phyloP scores from a whole-genome alignment of 1,139 yeast genomes.

The Candida smagusa region DNA sequence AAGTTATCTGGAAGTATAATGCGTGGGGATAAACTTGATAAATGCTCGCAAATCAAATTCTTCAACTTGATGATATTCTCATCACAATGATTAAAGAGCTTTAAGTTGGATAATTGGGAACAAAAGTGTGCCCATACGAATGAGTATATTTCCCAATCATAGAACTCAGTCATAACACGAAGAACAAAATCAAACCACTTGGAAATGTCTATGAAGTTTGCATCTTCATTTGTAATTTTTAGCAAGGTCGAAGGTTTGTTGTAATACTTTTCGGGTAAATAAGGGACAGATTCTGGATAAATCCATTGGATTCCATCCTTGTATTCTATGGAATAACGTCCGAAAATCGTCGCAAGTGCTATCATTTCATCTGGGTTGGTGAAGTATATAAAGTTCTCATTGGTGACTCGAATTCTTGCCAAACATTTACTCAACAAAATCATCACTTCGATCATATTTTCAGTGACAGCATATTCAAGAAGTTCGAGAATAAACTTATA shows the following conservation, averaged over 20 bases:
- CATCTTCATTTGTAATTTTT: slow-evolving; percentile 1
- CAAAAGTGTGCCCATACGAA: slow-evolving; percentile 67
- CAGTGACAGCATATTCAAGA: slow-evolving; percentile 25
- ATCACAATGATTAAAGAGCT: slow-evolving; percentile 46
- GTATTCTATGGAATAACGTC: slow-evolving; percentile 27
- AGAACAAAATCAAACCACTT: slow-evolving; percentile 53
- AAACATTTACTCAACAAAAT: slow-evolving; percentile 52
- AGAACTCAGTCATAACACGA: slow-evolving; percentile 50
- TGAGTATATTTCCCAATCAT: slow-evolving; percentile 71
- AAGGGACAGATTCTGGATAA: slow-evolving; percentile 55
- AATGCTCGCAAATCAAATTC: slow-evolving; percentile 56
- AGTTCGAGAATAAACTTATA: slow-evolving; percentile 27
- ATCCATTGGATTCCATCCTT: slow-evolving; percentile 40
- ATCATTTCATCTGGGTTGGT: slow-evolving; percentile 61
- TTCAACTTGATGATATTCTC: slow-evolving; percentile 47
- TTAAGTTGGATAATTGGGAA: slow-evolving; percentile 65
- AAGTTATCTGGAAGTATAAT: slow-evolving; percentile 44
- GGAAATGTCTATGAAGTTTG: slow-evolving; percentile 37
- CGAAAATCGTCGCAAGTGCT: slow-evolving; percentile 60
- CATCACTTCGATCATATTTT: slow-evolving; percentile 31
- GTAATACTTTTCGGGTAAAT: slow-evolving; percentile 43
- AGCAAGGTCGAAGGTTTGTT: slow-evolving; percentile 26
- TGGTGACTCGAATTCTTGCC: slow-evolving; percentile 53
- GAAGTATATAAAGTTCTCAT: slow-evolving; percentile 45
- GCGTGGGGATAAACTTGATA: slow-evolving; percentile 47